Evolutionary conservation across 1,139 yeast species (phyloP).

Genomic region (Candida tetrigidarum): DNA sequence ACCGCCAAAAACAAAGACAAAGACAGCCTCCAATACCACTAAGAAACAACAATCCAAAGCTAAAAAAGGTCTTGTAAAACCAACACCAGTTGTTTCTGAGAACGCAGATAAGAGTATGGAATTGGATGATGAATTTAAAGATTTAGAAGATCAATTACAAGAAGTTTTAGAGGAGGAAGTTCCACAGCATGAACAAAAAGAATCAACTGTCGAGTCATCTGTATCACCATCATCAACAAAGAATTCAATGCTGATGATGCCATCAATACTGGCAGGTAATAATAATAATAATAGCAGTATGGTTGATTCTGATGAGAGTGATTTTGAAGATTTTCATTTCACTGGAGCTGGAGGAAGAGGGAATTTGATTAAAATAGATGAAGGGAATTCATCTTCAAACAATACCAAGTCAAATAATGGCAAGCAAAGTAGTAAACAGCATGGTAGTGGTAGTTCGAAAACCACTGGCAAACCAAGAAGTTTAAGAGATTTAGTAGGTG

Average conservation of each 20-base stretch:
- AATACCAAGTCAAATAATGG: no score
- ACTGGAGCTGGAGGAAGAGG: no score
- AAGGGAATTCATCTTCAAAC: conserved; percentile 18
- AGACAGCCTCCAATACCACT: conserved; percentile 8
- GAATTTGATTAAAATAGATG: conserved; percentile 31
- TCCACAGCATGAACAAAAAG: conserved; percentile 8
- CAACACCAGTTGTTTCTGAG: conserved; percentile 14
- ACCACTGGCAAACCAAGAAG: conserved; percentile 39
- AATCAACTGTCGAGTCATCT: not conserved
- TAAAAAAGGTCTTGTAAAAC: no score
- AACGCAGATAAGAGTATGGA: conserved; percentile 20
- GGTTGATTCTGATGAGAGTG: conserved; percentile 30
- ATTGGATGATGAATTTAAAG: conserved; percentile 48
- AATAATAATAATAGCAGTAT: conserved; percentile 1
- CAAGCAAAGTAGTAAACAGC: not conserved
- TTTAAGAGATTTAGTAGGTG: conserved; percentile 42
- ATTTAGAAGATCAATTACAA: conserved; percentile 48
- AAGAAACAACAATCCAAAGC: conserved; percentile 5
- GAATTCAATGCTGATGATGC: not conserved
- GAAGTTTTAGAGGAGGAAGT: conserved; percentile 42
- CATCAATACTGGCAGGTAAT: not conserved
- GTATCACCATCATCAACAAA: conserved; percentile 1
- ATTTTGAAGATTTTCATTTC: conserved; percentile 29
- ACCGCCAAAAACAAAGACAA: conserved; percentile 7
- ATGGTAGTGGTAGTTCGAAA: no score